phyloP scores from a whole-genome alignment of 805 yeast species.

The Kluyveromyces lactis region DNA sequence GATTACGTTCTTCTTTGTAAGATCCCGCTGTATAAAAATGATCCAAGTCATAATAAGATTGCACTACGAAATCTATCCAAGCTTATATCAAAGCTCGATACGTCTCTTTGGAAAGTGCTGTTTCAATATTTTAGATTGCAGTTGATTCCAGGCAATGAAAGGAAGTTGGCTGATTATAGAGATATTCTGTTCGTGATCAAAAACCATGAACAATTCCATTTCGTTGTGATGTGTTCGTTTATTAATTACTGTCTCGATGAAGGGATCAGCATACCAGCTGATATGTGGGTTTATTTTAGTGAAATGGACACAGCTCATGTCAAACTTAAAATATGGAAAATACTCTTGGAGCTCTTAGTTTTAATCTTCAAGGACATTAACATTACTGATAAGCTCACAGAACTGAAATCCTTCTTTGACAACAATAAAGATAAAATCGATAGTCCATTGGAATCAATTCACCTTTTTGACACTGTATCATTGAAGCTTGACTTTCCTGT shows the following conservation, averaged over 20 bases:
- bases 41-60: constrained; percentile 15
- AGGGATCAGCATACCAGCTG: constrained; percentile 10
- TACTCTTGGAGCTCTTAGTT: constrained; percentile 15
- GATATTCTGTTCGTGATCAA: constrained; percentile 1
- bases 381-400: constrained; percentile 18
- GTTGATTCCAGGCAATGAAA: background rate
- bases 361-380: constrained; percentile 22
- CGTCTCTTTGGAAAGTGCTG: constrained; percentile 6
- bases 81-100: constrained; percentile 3
- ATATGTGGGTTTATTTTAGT: constrained; percentile 4
- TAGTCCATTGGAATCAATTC: constrained; percentile 5
- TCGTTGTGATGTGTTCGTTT: constrained; percentile 7
- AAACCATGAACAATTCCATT: constrained; percentile 3
- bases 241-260: constrained; percentile 15
- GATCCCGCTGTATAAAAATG: constrained; percentile 13
- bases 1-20: constrained; percentile 16
- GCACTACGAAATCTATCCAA: constrained; percentile 17
- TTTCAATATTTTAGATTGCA: constrained; percentile 6
- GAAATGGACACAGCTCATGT: constrained; percentile 8
- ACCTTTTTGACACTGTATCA: constrained; percentile 9
- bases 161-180: constrained; percentile 2
- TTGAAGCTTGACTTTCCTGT: constrained; percentile 14
- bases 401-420: constrained; percentile 20
- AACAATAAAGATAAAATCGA: constrained; percentile 11
- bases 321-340: constrained; percentile 20